phyloP scores from a whole-genome alignment of 2,329 filamentous ascomycete species.

The Trichoderma sp. region DNA sequence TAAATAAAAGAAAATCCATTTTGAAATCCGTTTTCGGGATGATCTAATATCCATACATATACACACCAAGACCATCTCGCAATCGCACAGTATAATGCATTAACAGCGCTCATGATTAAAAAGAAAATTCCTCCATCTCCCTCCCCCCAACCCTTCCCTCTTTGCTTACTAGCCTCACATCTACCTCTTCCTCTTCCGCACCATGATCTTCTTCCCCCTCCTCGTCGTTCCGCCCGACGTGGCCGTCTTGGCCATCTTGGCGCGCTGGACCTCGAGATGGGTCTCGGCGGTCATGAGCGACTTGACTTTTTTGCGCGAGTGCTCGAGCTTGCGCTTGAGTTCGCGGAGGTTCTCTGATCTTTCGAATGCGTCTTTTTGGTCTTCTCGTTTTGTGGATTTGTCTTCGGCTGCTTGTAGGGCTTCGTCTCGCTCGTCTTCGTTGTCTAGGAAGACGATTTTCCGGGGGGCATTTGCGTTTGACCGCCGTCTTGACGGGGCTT shows the following conservation, averaged over 20 bases:
- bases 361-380: conserved; percentile 34
- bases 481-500: conserved; percentile 29
- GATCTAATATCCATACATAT: not conserved
- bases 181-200: conserved; percentile 60
- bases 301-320: conserved; percentile 52
- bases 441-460: conserved; percentile 53
- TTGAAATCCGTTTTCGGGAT: not conserved
- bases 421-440: conserved; percentile 36
- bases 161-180: not conserved
- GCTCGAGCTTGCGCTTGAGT: conserved; percentile 48
- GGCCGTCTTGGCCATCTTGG: conserved; percentile 63
- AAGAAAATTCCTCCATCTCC: not conserved
- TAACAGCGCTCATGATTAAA: conserved; percentile 1
- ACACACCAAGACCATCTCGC: not conserved
- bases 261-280: conserved; percentile 55
- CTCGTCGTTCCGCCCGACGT: conserved; percentile 59
- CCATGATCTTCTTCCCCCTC: conserved; percentile 59
- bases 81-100: not conserved
- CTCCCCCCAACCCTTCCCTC: not conserved
- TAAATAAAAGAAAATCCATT: not conserved
- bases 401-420: conserved; percentile 30
- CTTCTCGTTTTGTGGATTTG: conserved; percentile 23
- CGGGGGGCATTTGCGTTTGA: conserved; percentile 35
- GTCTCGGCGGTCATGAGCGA: conserved; percentile 54
- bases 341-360: conserved; percentile 43